These are phyloP conservation scores for Schwanniomyces sp. DNA, from an alignment of 805 yeast genomes.

Conservation along the genomic window DNA sequence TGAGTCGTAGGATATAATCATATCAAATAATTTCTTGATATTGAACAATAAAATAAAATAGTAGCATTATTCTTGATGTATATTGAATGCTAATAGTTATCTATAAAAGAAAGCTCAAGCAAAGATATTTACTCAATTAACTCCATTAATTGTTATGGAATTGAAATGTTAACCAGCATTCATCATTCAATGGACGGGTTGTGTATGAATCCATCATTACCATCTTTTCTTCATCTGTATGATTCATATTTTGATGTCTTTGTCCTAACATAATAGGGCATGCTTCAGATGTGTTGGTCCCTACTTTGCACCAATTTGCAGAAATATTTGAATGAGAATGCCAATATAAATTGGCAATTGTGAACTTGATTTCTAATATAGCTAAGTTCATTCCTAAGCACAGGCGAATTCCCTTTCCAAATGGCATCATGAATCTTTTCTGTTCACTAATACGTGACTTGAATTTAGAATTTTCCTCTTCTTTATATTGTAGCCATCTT, in stretches of 20 bases:
- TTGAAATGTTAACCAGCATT: constrained; percentile 47
- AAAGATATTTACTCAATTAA: neutral
- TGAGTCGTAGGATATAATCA: neutral
- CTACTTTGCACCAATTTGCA: constrained; percentile 42
- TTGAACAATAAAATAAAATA: neutral
- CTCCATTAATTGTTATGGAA: constrained; percentile 6
- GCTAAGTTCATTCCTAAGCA: constrained; percentile 73
- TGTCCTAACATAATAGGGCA: constrained; percentile 12
- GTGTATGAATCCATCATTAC: constrained; percentile 57
- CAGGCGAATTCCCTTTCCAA: constrained; percentile 74
- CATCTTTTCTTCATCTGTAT: constrained; percentile 48
- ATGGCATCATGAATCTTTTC: constrained; percentile 58
- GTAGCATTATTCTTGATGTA: neutral
- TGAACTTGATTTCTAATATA: constrained; percentile 53
- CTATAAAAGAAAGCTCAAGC: neutral
- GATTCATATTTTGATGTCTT: constrained; percentile 12
- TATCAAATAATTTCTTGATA: neutral
- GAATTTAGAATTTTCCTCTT: constrained; percentile 32
- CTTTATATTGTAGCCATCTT: constrained; percentile 51
- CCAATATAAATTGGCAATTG: constrained; percentile 53
- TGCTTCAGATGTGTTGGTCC: constrained; percentile 13
- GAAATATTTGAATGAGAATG: constrained; percentile 40
- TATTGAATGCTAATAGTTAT: neutral
- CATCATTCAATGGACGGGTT: constrained; percentile 50
- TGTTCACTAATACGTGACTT: constrained; percentile 39